Conservation (phyloP, 78 protist species). For the Dictyostelium discoideum region dicty_2.7 NC_007088.5:2903001-2903500, state of each 20-base stretch:
- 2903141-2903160: not conserved
- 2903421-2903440: conserved; percentile 48
- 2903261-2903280: conserved; percentile 61
- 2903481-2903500: conserved; percentile 40
- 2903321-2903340: conserved; percentile 56
- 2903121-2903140: not conserved
- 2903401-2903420: conserved; percentile 82
- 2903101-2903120: conserved; percentile 59
- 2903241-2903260: conserved; percentile 26
- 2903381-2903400: conserved; percentile 37
- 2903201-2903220: conserved; percentile 55
- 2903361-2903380: not conserved
- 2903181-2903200: not conserved
- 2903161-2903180: conserved; percentile 53
- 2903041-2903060: conserved; percentile 42
- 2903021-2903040: not conserved
- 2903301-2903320: conserved; percentile 1
- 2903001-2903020: not conserved
- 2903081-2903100: not conserved
- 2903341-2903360: not conserved
- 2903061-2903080: conserved; percentile 40
- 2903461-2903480: conserved; percentile 45
- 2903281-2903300: conserved; percentile 73
- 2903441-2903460: conserved; percentile 28
- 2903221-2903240: conserved; percentile 79